Evolutionary conservation across 2,329 filamentous ascomycete genomes (phyloP).

Genomic region (Pyrenophora seminiperda): DNA sequence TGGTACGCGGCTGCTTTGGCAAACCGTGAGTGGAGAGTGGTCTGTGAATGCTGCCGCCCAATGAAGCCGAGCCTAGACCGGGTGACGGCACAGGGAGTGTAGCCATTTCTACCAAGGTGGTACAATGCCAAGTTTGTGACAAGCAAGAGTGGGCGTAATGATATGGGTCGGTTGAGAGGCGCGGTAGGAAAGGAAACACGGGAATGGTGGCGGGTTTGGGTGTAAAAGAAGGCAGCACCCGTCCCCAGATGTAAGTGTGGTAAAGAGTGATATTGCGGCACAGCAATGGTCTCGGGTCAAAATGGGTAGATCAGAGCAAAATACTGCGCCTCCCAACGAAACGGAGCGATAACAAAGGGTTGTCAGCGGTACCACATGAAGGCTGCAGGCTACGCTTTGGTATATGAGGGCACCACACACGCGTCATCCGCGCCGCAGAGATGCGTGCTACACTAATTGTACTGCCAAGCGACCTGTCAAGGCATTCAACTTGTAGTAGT

Average conservation of each 20-base stretch:
- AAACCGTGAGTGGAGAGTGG: conserved; percentile 42
- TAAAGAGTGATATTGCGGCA: conserved; percentile 15
- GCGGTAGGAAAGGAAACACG: conserved; percentile 12
- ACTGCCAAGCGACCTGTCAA: conserved; percentile 8
- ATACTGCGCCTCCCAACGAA: conserved; percentile 30
- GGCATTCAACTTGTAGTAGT: conserved; percentile 16
- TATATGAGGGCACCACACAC: conserved; percentile 41
- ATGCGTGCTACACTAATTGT: conserved; percentile 20
- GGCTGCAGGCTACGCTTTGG: conserved; percentile 38
- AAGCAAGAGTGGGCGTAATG: conserved; percentile 8
- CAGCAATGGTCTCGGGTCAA: conserved; percentile 22
- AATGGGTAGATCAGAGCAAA: conserved; percentile 23
- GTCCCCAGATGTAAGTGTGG: conserved; percentile 10
- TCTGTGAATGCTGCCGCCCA: conserved; percentile 28
- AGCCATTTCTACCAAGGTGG: conserved; percentile 20
- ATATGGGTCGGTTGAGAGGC: conserved; percentile 8
- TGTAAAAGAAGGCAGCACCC: conserved; percentile 17
- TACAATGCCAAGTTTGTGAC: conserved; percentile 11
- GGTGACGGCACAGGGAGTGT: conserved; percentile 33
- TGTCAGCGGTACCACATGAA: conserved; percentile 37
- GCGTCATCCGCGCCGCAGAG: conserved; percentile 30
- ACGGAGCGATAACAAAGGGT: conserved; percentile 28
- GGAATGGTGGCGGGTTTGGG: conserved; percentile 14
- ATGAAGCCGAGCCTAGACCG: conserved; percentile 28
- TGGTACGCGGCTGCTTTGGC: conserved; percentile 38